Conservation (phyloP, 768 basidiomycete genomes). For the Panaeolus cyanescens region DNA sequence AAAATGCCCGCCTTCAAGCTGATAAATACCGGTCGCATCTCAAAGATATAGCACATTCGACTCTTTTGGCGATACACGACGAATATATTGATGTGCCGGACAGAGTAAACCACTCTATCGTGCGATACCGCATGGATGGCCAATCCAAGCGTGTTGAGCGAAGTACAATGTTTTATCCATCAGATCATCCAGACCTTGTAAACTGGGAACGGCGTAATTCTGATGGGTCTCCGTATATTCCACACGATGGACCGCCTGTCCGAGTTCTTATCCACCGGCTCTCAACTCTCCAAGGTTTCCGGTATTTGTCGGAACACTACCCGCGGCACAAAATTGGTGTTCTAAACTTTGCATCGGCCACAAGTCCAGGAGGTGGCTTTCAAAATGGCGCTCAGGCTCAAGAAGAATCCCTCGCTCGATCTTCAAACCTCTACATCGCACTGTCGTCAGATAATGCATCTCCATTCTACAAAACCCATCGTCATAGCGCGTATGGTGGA, state of each 20-base stretch:
- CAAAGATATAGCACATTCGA: constrained; percentile 14
- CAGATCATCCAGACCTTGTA: constrained; percentile 51
- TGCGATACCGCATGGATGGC: constrained; percentile 23
- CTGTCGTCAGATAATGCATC: constrained; percentile 54
- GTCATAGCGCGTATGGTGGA: constrained; percentile 37
- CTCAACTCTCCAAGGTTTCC: constrained; percentile 62
- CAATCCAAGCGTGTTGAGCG: constrained; percentile 29
- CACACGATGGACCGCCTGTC: constrained; percentile 9
- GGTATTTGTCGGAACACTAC: constrained; percentile 28
- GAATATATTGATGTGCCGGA: constrained; percentile 14
- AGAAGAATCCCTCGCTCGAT: constrained; percentile 75
- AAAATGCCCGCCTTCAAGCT: background rate
- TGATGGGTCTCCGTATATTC: constrained; percentile 9
- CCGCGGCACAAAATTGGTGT: constrained; percentile 47
- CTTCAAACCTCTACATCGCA: constrained; percentile 65
- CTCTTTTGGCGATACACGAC: constrained; percentile 20
- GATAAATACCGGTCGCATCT: constrained; percentile 8
- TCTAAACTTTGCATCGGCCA: constrained; percentile 74
- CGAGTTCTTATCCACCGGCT: constrained; percentile 52
- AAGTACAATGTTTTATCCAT: constrained; percentile 55
- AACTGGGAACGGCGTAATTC: constrained; percentile 9
- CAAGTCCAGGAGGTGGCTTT: constrained; percentile 71
- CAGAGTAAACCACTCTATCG: background rate
- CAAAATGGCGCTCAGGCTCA: constrained; percentile 61
- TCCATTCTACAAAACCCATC: constrained; percentile 61